Percentiles rank a stretch among this genome's conserved stretches.
Evolutionary conservation across 805 yeast species (phyloP).

Genomic region (Kuraishia hungarica): DNA sequence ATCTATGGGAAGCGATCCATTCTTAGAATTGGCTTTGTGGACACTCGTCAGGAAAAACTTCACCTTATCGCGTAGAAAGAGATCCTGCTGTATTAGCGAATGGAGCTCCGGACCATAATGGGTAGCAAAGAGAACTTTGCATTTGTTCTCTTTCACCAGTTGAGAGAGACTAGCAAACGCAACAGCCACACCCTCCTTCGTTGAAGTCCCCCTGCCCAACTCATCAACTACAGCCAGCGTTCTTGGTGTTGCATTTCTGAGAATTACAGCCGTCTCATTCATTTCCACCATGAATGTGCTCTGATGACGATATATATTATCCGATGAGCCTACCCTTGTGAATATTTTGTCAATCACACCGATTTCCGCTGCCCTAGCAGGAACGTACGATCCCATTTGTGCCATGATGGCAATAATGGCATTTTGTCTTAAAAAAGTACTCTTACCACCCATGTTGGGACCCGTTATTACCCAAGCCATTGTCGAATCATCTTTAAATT

Average conservation of each 20-base stretch:
- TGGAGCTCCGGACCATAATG: slow-evolving; percentile 61
- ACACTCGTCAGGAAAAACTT: slow-evolving; percentile 16
- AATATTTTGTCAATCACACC: slow-evolving; percentile 75
- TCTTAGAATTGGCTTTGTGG: slow-evolving; percentile 4
- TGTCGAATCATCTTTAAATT: slow-evolving; percentile 11
- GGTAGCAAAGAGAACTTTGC: slow-evolving; percentile 82
- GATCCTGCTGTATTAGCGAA: slow-evolving; percentile 25
- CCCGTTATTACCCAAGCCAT: slow-evolving; percentile 67
- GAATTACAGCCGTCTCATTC: slow-evolving; percentile 71
- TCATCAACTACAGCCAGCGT: slow-evolving; percentile 82
- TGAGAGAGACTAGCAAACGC: slow-evolving; percentile 69
- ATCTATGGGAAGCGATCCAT: slow-evolving; percentile 14
- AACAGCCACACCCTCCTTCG: slow-evolving; percentile 75
- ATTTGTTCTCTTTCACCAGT: slow-evolving; percentile 42
- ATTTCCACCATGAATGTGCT: slow-evolving; percentile 94
- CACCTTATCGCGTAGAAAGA: slow-evolving; percentile 15
- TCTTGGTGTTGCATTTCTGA: slow-evolving; percentile 52
- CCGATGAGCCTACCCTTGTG: slow-evolving; percentile 80
- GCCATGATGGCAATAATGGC: slow-evolving; percentile 62
- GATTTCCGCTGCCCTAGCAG: slow-evolving; percentile 52
- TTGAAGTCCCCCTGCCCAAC: slow-evolving; percentile 85
- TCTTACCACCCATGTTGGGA: slow-evolving; percentile 86
- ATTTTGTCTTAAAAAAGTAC: slow-evolving; percentile 66
- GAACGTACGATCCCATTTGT: slow-evolving; percentile 69
- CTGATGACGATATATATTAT: slow-evolving; percentile 66